Evolutionary conservation across 192 early-diverging fungal species (phyloP), one percentile per base, ranked within the genome.

Genomic region (Rhizoclosmatium sp.): DNA sequence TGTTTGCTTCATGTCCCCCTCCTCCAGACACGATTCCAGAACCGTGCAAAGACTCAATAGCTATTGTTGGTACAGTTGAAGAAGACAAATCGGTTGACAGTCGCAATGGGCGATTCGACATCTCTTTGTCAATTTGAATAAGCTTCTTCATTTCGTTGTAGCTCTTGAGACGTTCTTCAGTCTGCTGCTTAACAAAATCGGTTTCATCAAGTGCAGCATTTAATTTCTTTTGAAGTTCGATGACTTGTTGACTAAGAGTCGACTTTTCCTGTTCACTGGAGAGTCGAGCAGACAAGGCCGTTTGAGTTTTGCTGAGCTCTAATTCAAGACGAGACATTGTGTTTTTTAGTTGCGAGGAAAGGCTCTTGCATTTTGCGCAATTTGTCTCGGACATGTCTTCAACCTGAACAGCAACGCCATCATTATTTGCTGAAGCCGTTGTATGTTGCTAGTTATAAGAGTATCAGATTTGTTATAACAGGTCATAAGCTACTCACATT

Each of bases 71-170:
- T 5, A 71, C 54, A 16, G 54, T 31, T 31, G 31, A 31, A 31
- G 31, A 31, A 31, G 31, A 0, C 31, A 31, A 31, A 31, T 31
- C 31, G 31, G 31, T 31, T 31, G 31, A 31, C 31, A 31, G 31
- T 31, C 31, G 40, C 12, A 46, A 19, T 16, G 46, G 16, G 2
- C 39, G 19, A 10, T 59, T 51, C 10, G 39, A 19, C 47, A 67
- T 56, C 10, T 76, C 75, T 23, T 54, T 10, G 2, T 76, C 65
- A 3, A 12, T 31, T 21, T 47, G 9, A 39, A 76, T 67, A 0
- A 65, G 47, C 31, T 76, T 76, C 41, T 76, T 76, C 75, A 76
- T 66, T 65, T 76, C 75, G 10, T 76, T 76, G 64, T 66, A 76
- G 60, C 62, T 66, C 47, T 65, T 67, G 46, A 76, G 75, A 39